Conservation (phyloP, 306 rosid genomes). For the Citrullus amarus region DNA sequence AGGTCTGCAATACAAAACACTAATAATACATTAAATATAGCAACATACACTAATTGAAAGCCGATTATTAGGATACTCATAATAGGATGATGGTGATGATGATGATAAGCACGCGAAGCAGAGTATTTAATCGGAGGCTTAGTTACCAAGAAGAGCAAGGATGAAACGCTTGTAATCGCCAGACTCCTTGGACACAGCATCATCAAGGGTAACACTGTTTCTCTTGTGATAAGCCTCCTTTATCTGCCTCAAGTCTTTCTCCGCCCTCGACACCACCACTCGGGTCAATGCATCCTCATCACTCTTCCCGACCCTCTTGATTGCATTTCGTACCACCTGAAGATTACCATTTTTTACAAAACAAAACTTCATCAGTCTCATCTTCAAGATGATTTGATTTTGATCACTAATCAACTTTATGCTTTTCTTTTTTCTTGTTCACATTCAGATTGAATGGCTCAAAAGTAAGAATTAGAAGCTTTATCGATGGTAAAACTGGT, state of each 20-base stretch:
- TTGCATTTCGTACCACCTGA: conserved; percentile 32
- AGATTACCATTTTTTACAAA: neutral
- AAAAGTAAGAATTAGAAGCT: too few relatives aligned
- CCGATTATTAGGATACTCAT: neutral
- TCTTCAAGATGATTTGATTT: too few relatives aligned
- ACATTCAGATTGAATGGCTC: too few relatives aligned
- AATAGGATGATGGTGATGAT: neutral
- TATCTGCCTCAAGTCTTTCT: conserved; percentile 54
- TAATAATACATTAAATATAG: neutral
- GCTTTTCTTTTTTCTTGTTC: too few relatives aligned
- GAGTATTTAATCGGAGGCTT: conserved; percentile 5
- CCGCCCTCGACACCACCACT: conserved; percentile 69
- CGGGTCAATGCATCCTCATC: conserved; percentile 70
- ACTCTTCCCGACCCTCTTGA: conserved; percentile 36
- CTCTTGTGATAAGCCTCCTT: conserved; percentile 66
- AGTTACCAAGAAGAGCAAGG: conserved; percentile 56
- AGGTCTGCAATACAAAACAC: neutral
- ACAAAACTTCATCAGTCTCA: too few relatives aligned
- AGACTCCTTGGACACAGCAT: conserved; percentile 57
- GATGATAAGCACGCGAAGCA: too few relatives aligned
- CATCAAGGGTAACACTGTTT: conserved; percentile 54
- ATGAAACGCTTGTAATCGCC: conserved; percentile 67
- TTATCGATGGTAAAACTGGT: too few relatives aligned
- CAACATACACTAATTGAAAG: neutral
- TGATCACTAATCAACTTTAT: too few relatives aligned